phyloP scores from a whole-genome alignment of 305 asterid genomes.

The Fraxinus dipetala region DNA sequence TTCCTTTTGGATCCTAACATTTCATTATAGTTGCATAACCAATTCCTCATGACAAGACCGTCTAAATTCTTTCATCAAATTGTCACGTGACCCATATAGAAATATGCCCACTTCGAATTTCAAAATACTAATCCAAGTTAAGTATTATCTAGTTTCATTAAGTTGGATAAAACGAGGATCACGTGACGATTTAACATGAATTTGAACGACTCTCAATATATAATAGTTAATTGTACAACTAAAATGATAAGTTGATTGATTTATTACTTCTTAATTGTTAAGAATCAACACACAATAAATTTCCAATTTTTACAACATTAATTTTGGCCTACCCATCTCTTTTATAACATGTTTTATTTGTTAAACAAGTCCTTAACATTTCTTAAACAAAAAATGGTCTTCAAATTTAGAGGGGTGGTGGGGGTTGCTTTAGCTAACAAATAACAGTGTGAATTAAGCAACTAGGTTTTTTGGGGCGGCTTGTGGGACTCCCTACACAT shows the following conservation, averaged over 20 bases:
- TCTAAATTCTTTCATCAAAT: too few relatives aligned
- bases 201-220: not conserved
- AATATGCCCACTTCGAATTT: too few relatives aligned
- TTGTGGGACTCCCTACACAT: slow-evolving; percentile 38
- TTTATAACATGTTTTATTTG: too few relatives aligned
- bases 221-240: not conserved
- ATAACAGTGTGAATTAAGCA: slow-evolving; percentile 39
- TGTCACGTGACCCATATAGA: too few relatives aligned
- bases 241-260: not conserved
- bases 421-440: slow-evolving; percentile 33
- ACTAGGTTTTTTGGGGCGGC: slow-evolving; percentile 41
- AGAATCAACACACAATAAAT: too few relatives aligned
- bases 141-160: too few relatives aligned
- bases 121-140: too few relatives aligned
- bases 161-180: too few relatives aligned
- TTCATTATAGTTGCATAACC: not conserved
- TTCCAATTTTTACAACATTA: too few relatives aligned
- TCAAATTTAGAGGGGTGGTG: not conserved
- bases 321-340: too few relatives aligned
- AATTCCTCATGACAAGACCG: not conserved
- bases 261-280: too few relatives aligned
- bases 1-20: not conserved
- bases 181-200: not conserved
- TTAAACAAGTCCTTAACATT: not conserved
- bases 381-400: not conserved